phyloP scores from a whole-genome alignment of 1,284 basidiomycete genomes.

The Earliella scabrosa region DNA sequence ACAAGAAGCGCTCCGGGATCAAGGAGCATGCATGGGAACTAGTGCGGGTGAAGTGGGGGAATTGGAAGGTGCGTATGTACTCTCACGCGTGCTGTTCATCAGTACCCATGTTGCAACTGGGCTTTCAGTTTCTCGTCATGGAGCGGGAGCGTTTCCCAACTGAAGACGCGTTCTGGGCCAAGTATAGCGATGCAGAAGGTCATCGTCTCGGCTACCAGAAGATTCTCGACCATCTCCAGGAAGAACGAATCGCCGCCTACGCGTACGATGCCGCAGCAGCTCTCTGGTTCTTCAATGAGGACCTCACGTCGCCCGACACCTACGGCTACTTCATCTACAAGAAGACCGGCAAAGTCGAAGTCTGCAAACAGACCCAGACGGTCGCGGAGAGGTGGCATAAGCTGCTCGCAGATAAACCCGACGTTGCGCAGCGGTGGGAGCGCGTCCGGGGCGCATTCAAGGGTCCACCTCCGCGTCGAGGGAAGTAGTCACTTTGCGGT shows the following conservation, averaged over 20 bases:
- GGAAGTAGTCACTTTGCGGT: too few relatives aligned
- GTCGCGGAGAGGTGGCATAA: background rate
- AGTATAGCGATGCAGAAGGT: background rate
- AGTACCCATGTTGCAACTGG: background rate
- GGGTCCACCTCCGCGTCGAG: too few relatives aligned
- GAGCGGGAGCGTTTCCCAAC: background rate
- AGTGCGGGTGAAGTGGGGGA: background rate
- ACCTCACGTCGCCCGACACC: background rate
- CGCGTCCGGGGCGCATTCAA: background rate
- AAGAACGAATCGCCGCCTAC: background rate
- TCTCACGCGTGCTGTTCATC: background rate
- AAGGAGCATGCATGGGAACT: background rate
- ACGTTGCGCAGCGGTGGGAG: background rate
- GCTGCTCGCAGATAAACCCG: background rate
- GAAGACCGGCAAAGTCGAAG: background rate
- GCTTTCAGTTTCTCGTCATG: background rate
- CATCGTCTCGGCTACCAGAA: background rate
- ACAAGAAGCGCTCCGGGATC: constrained; percentile 17
- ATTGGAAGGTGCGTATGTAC: background rate
- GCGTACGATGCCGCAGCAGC: background rate
- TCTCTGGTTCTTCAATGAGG: background rate
- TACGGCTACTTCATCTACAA: background rate
- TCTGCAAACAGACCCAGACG: background rate
- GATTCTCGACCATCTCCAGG: background rate
- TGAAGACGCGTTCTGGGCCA: too few relatives aligned